These are phyloP conservation scores for Neurospora tetrasperma DNA, from an alignment of 495 filamentous ascomycete genomes.

Conservation along the genomic window DNA sequence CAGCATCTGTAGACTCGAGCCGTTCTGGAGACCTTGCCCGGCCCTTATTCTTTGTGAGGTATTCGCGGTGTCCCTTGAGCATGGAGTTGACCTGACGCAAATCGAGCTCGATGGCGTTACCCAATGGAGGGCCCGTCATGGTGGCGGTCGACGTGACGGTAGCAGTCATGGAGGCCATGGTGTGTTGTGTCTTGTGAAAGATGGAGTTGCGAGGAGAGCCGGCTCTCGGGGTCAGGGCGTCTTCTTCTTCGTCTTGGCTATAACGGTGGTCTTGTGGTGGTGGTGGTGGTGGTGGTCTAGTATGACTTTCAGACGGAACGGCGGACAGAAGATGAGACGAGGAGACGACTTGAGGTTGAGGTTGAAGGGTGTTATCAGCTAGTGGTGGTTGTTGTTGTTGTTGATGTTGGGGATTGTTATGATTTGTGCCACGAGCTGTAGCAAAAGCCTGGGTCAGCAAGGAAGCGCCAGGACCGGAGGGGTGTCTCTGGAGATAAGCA, in stretches of 20 bases:
- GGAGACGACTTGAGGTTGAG: constrained; percentile 4
- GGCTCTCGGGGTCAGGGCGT: constrained; percentile 21
- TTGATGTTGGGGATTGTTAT: neutral
- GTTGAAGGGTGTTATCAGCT: constrained; percentile 5
- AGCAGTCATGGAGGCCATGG: constrained; percentile 14
- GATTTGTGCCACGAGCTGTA: constrained; percentile 38
- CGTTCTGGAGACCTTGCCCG: constrained; percentile 30
- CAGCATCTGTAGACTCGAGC: constrained; percentile 18
- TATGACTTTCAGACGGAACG: constrained; percentile 6
- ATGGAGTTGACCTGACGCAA: constrained; percentile 26
- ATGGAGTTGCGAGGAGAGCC: constrained; percentile 12
- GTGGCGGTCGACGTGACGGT: constrained; percentile 11
- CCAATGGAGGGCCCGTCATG: constrained; percentile 3
- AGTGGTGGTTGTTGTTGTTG: constrained; percentile 7
- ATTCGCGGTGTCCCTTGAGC: constrained; percentile 27
- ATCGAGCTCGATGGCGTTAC: constrained; percentile 10
- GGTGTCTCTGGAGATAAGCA: constrained; percentile 23
- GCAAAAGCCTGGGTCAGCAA: constrained; percentile 42
- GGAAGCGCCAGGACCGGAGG: constrained; percentile 29
- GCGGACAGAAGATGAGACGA: constrained; percentile 9
- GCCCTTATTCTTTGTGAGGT: constrained; percentile 24
- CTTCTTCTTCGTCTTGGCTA: constrained; percentile 6
- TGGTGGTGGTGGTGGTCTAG: constrained; percentile 3
- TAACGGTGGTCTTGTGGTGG: neutral
- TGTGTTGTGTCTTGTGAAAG: constrained; percentile 1